Evolutionary conservation across 2,329 filamentous ascomycete species (phyloP).

Genomic region (Aspergillus intermedius): DNA sequence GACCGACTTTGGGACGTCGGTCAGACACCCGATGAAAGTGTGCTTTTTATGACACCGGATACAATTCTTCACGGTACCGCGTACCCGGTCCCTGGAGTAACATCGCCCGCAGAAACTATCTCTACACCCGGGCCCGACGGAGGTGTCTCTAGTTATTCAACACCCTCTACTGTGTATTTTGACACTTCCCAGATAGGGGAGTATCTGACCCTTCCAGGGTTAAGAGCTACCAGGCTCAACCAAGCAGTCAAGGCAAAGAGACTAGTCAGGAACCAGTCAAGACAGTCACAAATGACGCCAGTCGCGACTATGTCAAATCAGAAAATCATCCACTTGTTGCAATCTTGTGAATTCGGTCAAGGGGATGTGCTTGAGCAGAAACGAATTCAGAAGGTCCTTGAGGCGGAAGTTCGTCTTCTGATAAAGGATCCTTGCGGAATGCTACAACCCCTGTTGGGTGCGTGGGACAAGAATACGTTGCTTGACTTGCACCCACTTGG

Average conservation of each 20-base stretch:
- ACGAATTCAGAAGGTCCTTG: conserved; percentile 1
- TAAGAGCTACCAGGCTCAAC: not conserved
- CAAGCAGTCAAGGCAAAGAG: not conserved
- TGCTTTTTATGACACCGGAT: not conserved
- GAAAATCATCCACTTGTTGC: not conserved
- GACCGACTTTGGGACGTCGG: not conserved
- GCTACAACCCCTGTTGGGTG: conserved; percentile 41
- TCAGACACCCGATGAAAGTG: not conserved
- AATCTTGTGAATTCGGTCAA: not conserved
- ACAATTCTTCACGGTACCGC: not conserved
- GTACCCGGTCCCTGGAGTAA: not conserved
- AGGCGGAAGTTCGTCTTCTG: not conserved
- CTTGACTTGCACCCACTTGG: conserved; percentile 2
- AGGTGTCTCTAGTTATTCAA: not conserved
- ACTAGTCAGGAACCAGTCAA: not conserved
- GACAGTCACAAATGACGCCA: not conserved
- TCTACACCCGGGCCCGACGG: not conserved
- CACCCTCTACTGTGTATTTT: not conserved
- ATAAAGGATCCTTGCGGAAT: conserved; percentile 44
- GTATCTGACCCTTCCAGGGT: not conserved
- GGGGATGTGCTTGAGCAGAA: not conserved
- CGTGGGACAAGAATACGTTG: conserved; percentile 2
- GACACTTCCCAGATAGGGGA: not conserved
- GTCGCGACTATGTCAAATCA: not conserved
- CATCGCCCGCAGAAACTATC: not conserved